Evolutionary conservation across 768 basidiomycete genomes (phyloP).

Genomic region (Termitomyces sp.): DNA sequence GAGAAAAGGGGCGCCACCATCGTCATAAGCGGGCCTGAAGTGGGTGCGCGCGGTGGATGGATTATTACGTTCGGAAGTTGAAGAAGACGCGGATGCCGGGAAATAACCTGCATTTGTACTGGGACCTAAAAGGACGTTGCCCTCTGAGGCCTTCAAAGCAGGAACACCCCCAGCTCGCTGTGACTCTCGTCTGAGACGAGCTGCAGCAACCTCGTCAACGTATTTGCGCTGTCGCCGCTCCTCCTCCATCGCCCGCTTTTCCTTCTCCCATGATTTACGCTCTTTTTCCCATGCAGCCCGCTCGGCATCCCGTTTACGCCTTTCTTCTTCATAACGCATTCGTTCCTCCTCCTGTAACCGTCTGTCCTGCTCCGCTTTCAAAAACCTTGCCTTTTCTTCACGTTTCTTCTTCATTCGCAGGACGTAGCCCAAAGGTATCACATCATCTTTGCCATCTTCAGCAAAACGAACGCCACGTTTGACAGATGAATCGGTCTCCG

Average conservation of each 20-base stretch:
- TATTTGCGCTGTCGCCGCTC: constrained; percentile 48
- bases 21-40: constrained; percentile 30
- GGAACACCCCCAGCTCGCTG: constrained; percentile 41
- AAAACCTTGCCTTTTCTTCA: constrained; percentile 65
- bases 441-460: constrained; percentile 63
- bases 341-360: constrained; percentile 46
- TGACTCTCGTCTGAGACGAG: constrained; percentile 56
- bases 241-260: constrained; percentile 45
- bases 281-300: constrained; percentile 45
- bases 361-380: constrained; percentile 52
- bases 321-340: constrained; percentile 36
- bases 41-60: constrained; percentile 29
- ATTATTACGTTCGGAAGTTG: constrained; percentile 37
- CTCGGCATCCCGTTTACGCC: constrained; percentile 38
- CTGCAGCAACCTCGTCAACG: constrained; percentile 54
- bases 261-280: constrained; percentile 39
- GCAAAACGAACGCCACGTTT: constrained; percentile 63
- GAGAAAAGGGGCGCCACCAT: constrained; percentile 13
- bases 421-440: constrained; percentile 63
- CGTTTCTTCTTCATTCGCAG: constrained; percentile 67
- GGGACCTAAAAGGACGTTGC: constrained; percentile 9
- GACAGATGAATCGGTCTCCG: constrained; percentile 20
- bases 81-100: constrained; percentile 32
- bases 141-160: constrained; percentile 20
- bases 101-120: constrained; percentile 22